phyloP scores from a whole-genome alignment of 75 land plant species.

The Azolla pinnata region DNA sequence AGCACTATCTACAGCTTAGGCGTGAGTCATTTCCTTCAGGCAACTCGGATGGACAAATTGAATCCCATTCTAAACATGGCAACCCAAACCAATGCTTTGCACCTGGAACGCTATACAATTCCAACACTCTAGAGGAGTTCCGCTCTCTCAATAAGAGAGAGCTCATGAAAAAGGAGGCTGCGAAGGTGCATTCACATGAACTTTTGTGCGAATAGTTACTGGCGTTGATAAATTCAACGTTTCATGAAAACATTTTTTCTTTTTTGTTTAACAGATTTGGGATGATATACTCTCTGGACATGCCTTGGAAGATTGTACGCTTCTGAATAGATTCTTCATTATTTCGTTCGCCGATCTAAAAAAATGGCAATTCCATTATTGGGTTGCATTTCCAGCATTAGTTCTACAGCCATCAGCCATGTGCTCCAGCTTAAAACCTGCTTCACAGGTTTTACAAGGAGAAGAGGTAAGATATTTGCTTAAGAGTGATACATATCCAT shows the following conservation, averaged over 20 bases:
- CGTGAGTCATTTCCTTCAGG: conserved; percentile 67
- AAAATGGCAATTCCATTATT: conserved; percentile 81
- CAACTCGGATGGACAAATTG: conserved; percentile 22
- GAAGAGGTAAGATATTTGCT: conserved; percentile 56
- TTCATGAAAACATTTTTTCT: background rate
- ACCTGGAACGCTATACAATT: conserved; percentile 75
- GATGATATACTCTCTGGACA: conserved; percentile 72
- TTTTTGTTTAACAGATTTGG: conserved; percentile 53
- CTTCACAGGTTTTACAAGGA: conserved; percentile 43
- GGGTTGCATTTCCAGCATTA: conserved; percentile 94
- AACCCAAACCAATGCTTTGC: conserved; percentile 73
- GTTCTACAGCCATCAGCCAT: conserved; percentile 75
- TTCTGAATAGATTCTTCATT: conserved; percentile 71
- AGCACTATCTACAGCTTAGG: conserved; percentile 62
- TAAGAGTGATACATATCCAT: background rate
- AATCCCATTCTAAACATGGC: conserved; percentile 18
- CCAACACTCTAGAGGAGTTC: conserved; percentile 81
- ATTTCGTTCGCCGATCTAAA: conserved; percentile 93
- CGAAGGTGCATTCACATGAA: conserved; percentile 45
- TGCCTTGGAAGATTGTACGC: conserved; percentile 52
- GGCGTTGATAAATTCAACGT: background rate
- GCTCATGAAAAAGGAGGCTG: conserved; percentile 50
- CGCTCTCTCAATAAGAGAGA: conserved; percentile 48
- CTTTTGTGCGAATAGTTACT: background rate
- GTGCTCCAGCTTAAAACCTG: conserved; percentile 39